These are phyloP conservation scores for Trichocladium uniseriatum DNA, from an alignment of 495 filamentous ascomycete species.

Conservation along the genomic window DNA sequence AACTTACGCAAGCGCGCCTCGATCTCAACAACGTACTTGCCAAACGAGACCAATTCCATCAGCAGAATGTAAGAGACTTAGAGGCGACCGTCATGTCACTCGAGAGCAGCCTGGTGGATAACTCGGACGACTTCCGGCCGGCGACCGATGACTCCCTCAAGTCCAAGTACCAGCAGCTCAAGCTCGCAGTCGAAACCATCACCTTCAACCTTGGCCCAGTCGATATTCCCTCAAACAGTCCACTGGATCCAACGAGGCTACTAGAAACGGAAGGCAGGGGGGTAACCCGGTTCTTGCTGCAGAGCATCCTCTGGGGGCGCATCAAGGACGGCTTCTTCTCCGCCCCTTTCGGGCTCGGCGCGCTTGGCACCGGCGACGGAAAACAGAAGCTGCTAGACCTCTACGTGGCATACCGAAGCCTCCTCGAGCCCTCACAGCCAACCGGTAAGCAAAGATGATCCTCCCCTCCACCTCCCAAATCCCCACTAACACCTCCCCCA, in stretches of 20 bases:
- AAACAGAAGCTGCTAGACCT: slow-evolving; percentile 7
- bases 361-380: slow-evolving; percentile 5
- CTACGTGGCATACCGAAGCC: slow-evolving; percentile 6
- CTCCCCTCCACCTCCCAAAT: neutral
- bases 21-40: neutral
- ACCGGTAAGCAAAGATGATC: neutral
- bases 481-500: no score
- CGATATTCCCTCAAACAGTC: neutral
- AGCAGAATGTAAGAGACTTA: neutral
- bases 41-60: slow-evolving; percentile 1
- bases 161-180: slow-evolving; percentile 19
- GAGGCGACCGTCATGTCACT: slow-evolving; percentile 9
- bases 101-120: slow-evolving; percentile 22
- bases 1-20: neutral
- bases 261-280: slow-evolving; percentile 5
- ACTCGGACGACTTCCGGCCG: slow-evolving; percentile 22
- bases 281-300: slow-evolving; percentile 13
- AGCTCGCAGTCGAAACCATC: slow-evolving; percentile 14
- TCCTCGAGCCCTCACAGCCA: neutral
- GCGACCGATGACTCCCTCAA: slow-evolving; percentile 28
- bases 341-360: slow-evolving; percentile 21
- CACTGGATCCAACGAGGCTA: slow-evolving; percentile 15
- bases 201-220: slow-evolving; percentile 12
- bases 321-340: slow-evolving; percentile 19
- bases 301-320: slow-evolving; percentile 15